Evolutionary conservation across 805 yeast genomes (phyloP).

Genomic region (Suhomyces kilbournensis): DNA sequence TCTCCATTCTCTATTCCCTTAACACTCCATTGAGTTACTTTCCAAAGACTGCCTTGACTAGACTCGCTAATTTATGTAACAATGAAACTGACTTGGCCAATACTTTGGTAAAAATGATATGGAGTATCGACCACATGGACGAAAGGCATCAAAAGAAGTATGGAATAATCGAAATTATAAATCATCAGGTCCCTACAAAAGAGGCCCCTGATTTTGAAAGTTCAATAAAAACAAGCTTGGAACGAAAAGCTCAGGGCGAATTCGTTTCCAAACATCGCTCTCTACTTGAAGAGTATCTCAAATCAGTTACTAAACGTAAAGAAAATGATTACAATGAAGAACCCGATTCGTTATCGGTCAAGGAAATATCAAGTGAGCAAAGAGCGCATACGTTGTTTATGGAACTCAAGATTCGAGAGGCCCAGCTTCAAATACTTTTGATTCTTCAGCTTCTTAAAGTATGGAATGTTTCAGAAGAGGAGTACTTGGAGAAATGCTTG

Average conservation of each 20-base stretch:
- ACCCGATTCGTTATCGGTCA: background rate
- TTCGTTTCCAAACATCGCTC: slow-evolving; percentile 19
- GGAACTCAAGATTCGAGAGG: slow-evolving; percentile 51
- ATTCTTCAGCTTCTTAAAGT: slow-evolving; percentile 43
- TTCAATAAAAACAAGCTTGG: background rate
- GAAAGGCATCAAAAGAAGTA: slow-evolving; percentile 35
- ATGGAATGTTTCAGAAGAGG: slow-evolving; percentile 33
- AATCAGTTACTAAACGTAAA: background rate
- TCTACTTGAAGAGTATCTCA: slow-evolving; percentile 15
- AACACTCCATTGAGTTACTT: slow-evolving; percentile 40
- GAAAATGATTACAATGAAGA: background rate
- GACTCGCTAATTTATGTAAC: slow-evolving; percentile 44
- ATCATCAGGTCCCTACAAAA: background rate
- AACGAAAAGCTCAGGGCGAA: slow-evolving; percentile 16
- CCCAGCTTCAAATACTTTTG: slow-evolving; percentile 52
- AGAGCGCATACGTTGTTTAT: slow-evolving; percentile 26
- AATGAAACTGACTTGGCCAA: slow-evolving; percentile 18
- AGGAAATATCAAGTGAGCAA: slow-evolving; percentile 12
- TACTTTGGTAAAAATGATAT: slow-evolving; percentile 26
- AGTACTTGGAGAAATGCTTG: slow-evolving; percentile 24
- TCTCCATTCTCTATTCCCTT: slow-evolving; percentile 35
- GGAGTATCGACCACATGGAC: slow-evolving; percentile 41
- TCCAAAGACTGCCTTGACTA: slow-evolving; percentile 49
- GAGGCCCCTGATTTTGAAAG: slow-evolving; percentile 15
- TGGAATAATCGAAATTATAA: slow-evolving; percentile 18